Evolutionary conservation across 106 monocot species (phyloP).

Genomic region (Posidonia australis): DNA sequence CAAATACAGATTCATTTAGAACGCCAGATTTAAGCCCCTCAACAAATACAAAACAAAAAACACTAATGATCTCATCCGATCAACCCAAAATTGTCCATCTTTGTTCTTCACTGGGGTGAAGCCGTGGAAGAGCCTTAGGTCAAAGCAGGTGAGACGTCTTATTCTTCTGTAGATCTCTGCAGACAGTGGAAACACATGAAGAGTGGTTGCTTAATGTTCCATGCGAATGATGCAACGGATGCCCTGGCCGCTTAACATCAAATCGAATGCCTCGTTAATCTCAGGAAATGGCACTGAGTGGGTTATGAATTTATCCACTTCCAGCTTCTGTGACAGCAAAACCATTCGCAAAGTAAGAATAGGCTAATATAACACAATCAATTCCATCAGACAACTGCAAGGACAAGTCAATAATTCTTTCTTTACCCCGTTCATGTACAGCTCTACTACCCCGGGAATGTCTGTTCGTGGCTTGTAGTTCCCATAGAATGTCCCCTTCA

Average conservation of each 20-base stretch:
- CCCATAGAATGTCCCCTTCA: slow-evolving; percentile 81
- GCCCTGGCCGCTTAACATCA: slow-evolving; percentile 32
- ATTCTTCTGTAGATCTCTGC: neutral
- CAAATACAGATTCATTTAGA: too few relatives aligned
- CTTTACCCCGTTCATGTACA: slow-evolving; percentile 52
- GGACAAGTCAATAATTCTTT: neutral
- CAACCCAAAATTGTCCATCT: too few relatives aligned
- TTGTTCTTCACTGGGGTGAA: too few relatives aligned
- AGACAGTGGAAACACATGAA: neutral
- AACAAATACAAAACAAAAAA: too few relatives aligned
- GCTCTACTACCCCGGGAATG: slow-evolving; percentile 60
- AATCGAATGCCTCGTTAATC: slow-evolving; percentile 51
- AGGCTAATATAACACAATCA: neutral
- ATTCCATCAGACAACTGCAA: neutral
- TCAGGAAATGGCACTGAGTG: slow-evolving; percentile 33
- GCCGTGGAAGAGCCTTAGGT: too few relatives aligned
- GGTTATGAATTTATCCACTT: slow-evolving; percentile 50
- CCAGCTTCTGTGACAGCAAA: slow-evolving; percentile 29
- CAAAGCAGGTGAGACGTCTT: too few relatives aligned
- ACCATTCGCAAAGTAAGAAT: neutral
- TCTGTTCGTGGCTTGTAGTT: slow-evolving; percentile 84
- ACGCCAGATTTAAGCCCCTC: too few relatives aligned
- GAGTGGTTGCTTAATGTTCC: slow-evolving; percentile 11
- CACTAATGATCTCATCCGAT: too few relatives aligned
- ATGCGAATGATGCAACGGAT: slow-evolving; percentile 43